Base-by-base conservation (phyloP, 73 alveolate species). In the Halteria grandinella region DNA sequence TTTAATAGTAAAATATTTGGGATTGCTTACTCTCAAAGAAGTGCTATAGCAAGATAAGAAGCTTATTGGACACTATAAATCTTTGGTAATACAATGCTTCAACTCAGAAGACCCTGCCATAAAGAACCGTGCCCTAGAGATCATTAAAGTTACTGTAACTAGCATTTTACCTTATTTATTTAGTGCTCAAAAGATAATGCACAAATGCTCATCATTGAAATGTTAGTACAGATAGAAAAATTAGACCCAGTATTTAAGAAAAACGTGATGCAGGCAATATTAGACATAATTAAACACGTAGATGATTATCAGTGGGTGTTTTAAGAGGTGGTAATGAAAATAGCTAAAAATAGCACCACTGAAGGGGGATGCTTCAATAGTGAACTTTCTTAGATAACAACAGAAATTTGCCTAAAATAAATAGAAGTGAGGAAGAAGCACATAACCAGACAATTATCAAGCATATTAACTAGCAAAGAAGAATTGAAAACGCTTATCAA, bases 1-100 rank as follows among this genome's bases (percentile, higher is more conserved):
- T 62, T n/a, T n/a, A n/a, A 21, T 66, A 66, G 80, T 75, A 33
- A 75, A 43, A 41, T 75, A 75, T 58, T 45, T 75, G 21, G 87
- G 87, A 17, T 43, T 75, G n/a, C 10, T 28, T 2, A 58, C 66
- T 15, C 29, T 73, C 32, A 73, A 73, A 55, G 75, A 55, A 24
- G 28, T 73, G 14, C 41, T 73, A 10, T 59, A 73, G 44, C 32
- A 37, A 17, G 66, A 55, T 37, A 36, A 53, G 17, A 5, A 47
- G 3, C 34, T 24, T 14, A 36, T 59, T 24, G 25, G 28, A 12
- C 40, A 20, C 8, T 75, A 58, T 40, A 75, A 59, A 43, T 31
- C 18, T 12, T 29, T 23, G 18, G 41, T 75, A 7, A 69, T 59
- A 11, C 12, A 75, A 63, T 58, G 79, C 34, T 75, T 75, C 29